phyloP scores from a whole-genome alignment of 2,329 filamentous ascomycete species.

The Mycosphaerelloides madeirae region DNA sequence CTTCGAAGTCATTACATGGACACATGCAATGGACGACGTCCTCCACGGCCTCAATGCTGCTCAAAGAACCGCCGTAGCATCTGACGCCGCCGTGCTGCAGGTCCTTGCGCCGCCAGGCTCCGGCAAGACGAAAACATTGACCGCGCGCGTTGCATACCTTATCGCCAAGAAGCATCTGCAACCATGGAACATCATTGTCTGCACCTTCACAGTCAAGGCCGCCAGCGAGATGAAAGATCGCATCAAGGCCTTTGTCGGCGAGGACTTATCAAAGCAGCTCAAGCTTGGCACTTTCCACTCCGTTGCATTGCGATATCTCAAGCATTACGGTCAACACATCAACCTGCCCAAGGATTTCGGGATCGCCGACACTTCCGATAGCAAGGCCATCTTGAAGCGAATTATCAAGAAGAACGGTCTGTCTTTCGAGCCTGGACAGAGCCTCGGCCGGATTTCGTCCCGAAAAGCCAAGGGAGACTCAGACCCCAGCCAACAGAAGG shows the following conservation, averaged over 20 bases:
- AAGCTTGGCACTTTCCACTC: slow-evolving; percentile 94
- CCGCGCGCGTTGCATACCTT: slow-evolving; percentile 85
- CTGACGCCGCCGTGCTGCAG: slow-evolving; percentile 55
- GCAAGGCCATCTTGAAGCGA: slow-evolving; percentile 70
- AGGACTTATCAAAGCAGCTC: slow-evolving; percentile 68
- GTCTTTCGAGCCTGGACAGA: slow-evolving; percentile 63
- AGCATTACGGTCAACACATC: slow-evolving; percentile 77
- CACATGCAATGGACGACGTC: slow-evolving; percentile 47
- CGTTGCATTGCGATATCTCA: slow-evolving; percentile 78
- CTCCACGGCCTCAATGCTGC: slow-evolving; percentile 60
- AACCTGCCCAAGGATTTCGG: slow-evolving; percentile 78
- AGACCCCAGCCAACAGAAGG: slow-evolving; percentile 42
- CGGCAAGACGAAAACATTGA: slow-evolving; percentile 94
- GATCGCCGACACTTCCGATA: slow-evolving; percentile 83
- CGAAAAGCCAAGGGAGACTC: slow-evolving; percentile 55
- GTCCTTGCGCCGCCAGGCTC: slow-evolving; percentile 62
- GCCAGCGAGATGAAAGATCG: slow-evolving; percentile 89
- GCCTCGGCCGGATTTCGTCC: slow-evolving; percentile 68
- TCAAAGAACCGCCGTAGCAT: slow-evolving; percentile 61
- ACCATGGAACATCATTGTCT: slow-evolving; percentile 86
- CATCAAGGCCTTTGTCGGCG: slow-evolving; percentile 74
- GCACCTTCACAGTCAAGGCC: slow-evolving; percentile 95
- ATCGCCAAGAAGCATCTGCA: slow-evolving; percentile 65
- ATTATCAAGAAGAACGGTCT: slow-evolving; percentile 72
- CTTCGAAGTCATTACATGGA: neutral